Evolutionary conservation across 768 basidiomycete genomes (phyloP).

Genomic region (Lentinula lateritia): DNA sequence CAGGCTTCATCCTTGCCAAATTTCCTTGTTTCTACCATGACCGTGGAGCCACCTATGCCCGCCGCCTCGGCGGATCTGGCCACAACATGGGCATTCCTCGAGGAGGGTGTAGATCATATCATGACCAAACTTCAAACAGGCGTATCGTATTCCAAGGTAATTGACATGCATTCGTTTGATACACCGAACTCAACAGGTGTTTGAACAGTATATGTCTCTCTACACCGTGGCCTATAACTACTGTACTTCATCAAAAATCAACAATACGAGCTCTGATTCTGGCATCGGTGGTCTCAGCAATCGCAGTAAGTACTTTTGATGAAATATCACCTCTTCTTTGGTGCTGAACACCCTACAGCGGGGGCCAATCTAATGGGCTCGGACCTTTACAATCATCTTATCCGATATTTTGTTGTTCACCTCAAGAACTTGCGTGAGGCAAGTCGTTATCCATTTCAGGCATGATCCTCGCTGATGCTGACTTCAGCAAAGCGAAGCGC

Average conservation of each 20-base stretch:
- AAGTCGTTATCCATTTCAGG: slow-evolving; percentile 7
- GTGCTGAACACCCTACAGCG: slow-evolving; percentile 42
- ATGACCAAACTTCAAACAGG: slow-evolving; percentile 89
- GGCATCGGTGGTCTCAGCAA: slow-evolving; percentile 51
- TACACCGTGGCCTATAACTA: slow-evolving; percentile 98
- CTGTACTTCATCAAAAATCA: slow-evolving; percentile 82
- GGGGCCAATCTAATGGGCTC: slow-evolving; percentile 97
- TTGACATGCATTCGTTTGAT: neutral
- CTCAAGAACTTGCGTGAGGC: slow-evolving; percentile 59
- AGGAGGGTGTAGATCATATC: slow-evolving; percentile 86
- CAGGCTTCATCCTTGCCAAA: neutral
- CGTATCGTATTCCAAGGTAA: slow-evolving; percentile 72
- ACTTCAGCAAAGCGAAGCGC: slow-evolving; percentile 62
- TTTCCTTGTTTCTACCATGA: neutral
- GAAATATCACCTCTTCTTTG: slow-evolving; percentile 25
- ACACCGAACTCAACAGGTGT: slow-evolving; percentile 16
- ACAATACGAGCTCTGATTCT: neutral
- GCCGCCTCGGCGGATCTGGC: slow-evolving; percentile 52
- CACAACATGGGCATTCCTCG: slow-evolving; percentile 85
- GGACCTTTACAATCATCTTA: slow-evolving; percentile 93
- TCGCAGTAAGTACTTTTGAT: slow-evolving; percentile 48
- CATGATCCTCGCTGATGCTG: neutral
- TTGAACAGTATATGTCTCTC: slow-evolving; percentile 73
- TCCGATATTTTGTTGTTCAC: slow-evolving; percentile 84
- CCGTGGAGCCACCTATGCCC: slow-evolving; percentile 3